phyloP scores from a whole-genome alignment of 192 early-diverging fungal species.

The Entomortierella parvispora region DNA sequence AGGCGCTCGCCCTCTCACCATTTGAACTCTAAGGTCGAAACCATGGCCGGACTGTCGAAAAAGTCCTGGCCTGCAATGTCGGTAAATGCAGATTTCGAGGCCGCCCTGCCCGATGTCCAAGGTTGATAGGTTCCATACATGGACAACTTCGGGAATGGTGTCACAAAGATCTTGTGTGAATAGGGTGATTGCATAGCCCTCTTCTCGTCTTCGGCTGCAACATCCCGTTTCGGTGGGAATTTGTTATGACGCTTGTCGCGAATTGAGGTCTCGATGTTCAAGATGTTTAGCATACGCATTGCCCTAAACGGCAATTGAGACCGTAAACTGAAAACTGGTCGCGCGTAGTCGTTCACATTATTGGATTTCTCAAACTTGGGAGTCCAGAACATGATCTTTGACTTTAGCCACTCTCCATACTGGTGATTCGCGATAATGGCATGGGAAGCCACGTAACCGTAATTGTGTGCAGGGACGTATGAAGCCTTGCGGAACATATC shows the following conservation, averaged over 20 bases:
- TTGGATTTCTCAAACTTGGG: slow-evolving; percentile 31
- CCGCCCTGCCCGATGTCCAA: slow-evolving; percentile 4
- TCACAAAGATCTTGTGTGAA: slow-evolving; percentile 43
- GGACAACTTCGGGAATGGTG: slow-evolving; percentile 48
- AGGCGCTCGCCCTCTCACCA: slow-evolving; percentile 20
- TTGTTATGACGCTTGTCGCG: slow-evolving; percentile 14
- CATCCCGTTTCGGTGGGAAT: slow-evolving; percentile 16
- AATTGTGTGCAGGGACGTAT: slow-evolving; percentile 41
- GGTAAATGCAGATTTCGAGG: slow-evolving; percentile 30
- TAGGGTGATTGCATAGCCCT: slow-evolving; percentile 10
- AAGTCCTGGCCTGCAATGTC: slow-evolving; percentile 49
- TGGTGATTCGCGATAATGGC: slow-evolving; percentile 42
- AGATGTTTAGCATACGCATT: slow-evolving; percentile 9
- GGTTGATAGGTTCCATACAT: slow-evolving; percentile 44
- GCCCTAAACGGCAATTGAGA: slow-evolving; percentile 43
- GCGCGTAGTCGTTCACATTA: slow-evolving; percentile 40
- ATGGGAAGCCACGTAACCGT: slow-evolving; percentile 37
- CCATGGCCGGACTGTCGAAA: slow-evolving; percentile 51
- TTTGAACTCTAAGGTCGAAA: slow-evolving; percentile 41
- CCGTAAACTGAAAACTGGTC: slow-evolving; percentile 36
- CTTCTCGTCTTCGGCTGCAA: slow-evolving; percentile 9
- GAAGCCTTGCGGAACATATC: slow-evolving; percentile 49
- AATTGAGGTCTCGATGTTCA: slow-evolving; percentile 23
- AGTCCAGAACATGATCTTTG: slow-evolving; percentile 41
- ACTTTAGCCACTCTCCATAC: slow-evolving; percentile 10